Evolutionary conservation across 2,329 filamentous ascomycete species (phyloP).

Genomic region (Alternaria arborescens): DNA sequence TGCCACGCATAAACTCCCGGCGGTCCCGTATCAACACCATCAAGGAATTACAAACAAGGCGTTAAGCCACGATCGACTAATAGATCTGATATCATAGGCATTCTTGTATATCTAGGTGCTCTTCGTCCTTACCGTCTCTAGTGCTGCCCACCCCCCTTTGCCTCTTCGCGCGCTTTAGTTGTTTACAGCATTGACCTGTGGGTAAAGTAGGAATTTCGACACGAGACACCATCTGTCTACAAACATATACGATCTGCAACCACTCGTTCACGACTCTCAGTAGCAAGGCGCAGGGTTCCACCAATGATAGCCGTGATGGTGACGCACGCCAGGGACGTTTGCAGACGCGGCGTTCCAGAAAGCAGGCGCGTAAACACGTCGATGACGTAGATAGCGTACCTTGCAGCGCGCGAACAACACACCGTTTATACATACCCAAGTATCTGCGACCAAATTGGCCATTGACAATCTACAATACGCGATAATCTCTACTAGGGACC

Average conservation of each 20-base stretch:
- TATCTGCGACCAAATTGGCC: not conserved
- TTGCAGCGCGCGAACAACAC: conserved; percentile 17
- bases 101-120: too few relatives aligned
- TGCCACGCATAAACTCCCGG: too few relatives aligned
- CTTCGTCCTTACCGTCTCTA: not conserved
- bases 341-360: conserved; percentile 12
- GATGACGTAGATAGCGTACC: conserved; percentile 23
- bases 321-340: conserved; percentile 3
- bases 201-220: not conserved
- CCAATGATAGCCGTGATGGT: not conserved
- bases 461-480: conserved; percentile 1
- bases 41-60: too few relatives aligned
- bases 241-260: not conserved
- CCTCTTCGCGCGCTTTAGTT: not conserved
- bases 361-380: conserved; percentile 19
- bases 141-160: not conserved
- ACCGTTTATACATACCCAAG: conserved; percentile 5
- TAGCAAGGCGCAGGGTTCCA: not conserved
- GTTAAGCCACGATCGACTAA: too few relatives aligned
- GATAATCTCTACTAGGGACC: not conserved
- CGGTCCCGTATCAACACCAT: too few relatives aligned
- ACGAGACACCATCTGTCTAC: not conserved
- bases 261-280: not conserved
- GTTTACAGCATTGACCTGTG: not conserved
- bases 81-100: too few relatives aligned